Base-by-base conservation (phyloP, 2,329 filamentous ascomycete species). In the Zalaria obscura region DNA sequence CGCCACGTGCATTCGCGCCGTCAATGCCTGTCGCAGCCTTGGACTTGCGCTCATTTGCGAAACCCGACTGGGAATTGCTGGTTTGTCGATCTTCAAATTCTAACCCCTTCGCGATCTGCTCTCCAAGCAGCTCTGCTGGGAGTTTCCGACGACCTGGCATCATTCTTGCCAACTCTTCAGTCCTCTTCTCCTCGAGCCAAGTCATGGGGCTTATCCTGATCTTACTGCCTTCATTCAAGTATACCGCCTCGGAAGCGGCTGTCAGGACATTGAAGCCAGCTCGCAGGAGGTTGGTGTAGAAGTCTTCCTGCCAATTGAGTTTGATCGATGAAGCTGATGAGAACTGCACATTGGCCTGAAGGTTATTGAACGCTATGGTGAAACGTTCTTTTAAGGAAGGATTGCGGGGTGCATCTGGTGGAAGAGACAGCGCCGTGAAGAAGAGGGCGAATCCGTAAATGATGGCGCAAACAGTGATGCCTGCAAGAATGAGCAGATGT, bases 221-320 rank as follows among this genome's bases (percentile, higher is more conserved):
- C 2, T 72, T 72, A 34, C 76, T 76, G 36, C 89, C 89, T 60
- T 96, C 89, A 47, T 95, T 94, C 7, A 98, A 68, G 55, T 94
- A 96, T 0, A 96, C 91, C 3, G 89, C 89, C 60, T 96, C 88
- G 52, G 86, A 94, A 1, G 91, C 91, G 60, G 93, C 89, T 1
- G 86, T 93, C 46, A 96, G 76, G 8, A 89, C 79, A 7, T 79
- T 80, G 55, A 95, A 95, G 0, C 91, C 91, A 31, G 86, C 76
- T 45, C 88, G 80, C 3, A 96, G 70, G 4, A 96, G 68, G 0
- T 86, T 83, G 0, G 87, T 93, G 58, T 96, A 98, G 56, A 96
- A 95, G 57, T 98, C 91, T 69, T 96, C 93, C 42, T 86, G 78
- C 67, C 83, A 78, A 35, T 80, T 84, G 41, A 96, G 75, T 8